Evolutionary conservation across 2,329 filamentous ascomycete genomes (phyloP).

Genomic region (Pseudophaeomoniella oleicola): DNA sequence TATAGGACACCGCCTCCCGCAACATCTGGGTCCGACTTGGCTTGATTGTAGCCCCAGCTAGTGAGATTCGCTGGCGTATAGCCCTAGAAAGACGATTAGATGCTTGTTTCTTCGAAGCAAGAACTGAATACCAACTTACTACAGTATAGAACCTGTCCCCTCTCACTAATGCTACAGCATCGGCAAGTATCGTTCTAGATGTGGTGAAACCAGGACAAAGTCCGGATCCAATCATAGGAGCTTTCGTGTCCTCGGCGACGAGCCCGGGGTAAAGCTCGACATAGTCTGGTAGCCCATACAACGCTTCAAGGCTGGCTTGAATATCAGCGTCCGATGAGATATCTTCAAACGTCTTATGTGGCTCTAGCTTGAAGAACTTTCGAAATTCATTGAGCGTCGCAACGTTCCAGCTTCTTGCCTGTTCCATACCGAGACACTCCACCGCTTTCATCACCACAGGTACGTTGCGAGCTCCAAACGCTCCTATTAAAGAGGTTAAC

Average conservation of each 20-base stretch:
- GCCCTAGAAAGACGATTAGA: slow-evolving; percentile 13
- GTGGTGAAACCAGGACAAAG: slow-evolving; percentile 25
- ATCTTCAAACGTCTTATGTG: slow-evolving; percentile 41
- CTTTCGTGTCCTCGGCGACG: slow-evolving; percentile 29
- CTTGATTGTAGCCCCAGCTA: slow-evolving; percentile 29
- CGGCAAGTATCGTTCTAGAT: slow-evolving; percentile 27
- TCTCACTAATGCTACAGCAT: slow-evolving; percentile 31
- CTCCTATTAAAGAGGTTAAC: slow-evolving; percentile 21
- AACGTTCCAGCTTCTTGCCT: slow-evolving; percentile 53
- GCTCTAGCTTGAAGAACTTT: slow-evolving; percentile 45
- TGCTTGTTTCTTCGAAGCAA: background rate
- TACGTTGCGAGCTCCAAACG: slow-evolving; percentile 57
- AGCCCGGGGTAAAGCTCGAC: slow-evolving; percentile 58
- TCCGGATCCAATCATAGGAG: slow-evolving; percentile 20
- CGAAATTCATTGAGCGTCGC: slow-evolving; percentile 40
- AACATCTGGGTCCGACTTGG: slow-evolving; percentile 21
- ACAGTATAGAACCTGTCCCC: slow-evolving; percentile 32
- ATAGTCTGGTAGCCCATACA: slow-evolving; percentile 50
- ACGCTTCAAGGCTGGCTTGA: slow-evolving; percentile 37
- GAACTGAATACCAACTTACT: slow-evolving; percentile 10
- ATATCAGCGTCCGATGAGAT: slow-evolving; percentile 46
- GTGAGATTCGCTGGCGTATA: slow-evolving; percentile 29
- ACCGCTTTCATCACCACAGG: slow-evolving; percentile 58
- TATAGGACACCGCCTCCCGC: slow-evolving; percentile 36
- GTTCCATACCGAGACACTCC: slow-evolving; percentile 66